Percentiles rank a stretch among this genome's conserved stretches.
These are phyloP conservation scores for Mycena galopus DNA, from an alignment of 768 basidiomycete species.

Conservation along the genomic window DNA sequence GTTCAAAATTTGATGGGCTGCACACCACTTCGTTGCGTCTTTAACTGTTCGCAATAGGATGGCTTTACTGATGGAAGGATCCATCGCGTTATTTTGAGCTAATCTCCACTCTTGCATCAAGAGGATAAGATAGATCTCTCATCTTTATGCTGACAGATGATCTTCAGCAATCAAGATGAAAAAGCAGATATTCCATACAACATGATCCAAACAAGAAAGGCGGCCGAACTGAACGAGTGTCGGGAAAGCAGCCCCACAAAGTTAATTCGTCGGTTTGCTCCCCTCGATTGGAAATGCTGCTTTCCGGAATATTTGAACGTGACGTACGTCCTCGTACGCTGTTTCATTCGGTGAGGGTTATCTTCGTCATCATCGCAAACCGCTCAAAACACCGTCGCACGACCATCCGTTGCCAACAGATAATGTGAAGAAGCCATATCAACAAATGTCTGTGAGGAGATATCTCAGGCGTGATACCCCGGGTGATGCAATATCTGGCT, in stretches of 20 bases:
- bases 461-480: too few species aligned
- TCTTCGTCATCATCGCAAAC: neutral
- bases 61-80: neutral
- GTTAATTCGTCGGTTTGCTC: too few species aligned
- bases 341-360: neutral
- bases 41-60: neutral
- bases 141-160: slow-evolving; percentile 10
- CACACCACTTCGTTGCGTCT: neutral
- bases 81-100: slow-evolving; percentile 5
- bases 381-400: neutral
- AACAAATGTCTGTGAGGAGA: too few species aligned
- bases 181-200: neutral
- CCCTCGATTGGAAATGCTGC: too few species aligned
- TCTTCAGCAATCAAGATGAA: slow-evolving; percentile 4
- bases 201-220: neutral
- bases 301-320: too few species aligned
- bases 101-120: too few species aligned
- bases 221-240: neutral
- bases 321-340: too few species aligned
- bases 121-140: neutral
- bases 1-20: slow-evolving; percentile 11
- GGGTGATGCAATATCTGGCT: too few species aligned
- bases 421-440: neutral
- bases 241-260: too few species aligned
- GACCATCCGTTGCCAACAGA: slow-evolving; percentile 2